A percentile compares a stretch with the other conserved stretches of the same genome.
These are phyloP conservation scores for Sorghum bicolor DNA, from an alignment of 176 grass and related monocot species.

Conservation along the genomic window Sorghum_bicolor_NCBIv3 NC_012870.2:74977001-74977500, in stretches of 20 bases:
- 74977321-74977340: slow-evolving; percentile 37
- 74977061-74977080: background rate
- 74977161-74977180: background rate
- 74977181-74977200: background rate
- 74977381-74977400: slow-evolving; percentile 89
- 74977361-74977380: slow-evolving; percentile 73
- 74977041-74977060: background rate
- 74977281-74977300: slow-evolving; percentile 29
- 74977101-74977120: background rate
- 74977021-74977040: background rate
- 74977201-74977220: background rate
- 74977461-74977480: slow-evolving; percentile 69
- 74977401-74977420: slow-evolving; percentile 98
- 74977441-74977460: slow-evolving; percentile 95
- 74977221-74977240: slow-evolving; percentile 3
- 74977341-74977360: slow-evolving; percentile 37
- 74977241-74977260: slow-evolving; percentile 15
- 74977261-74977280: background rate
- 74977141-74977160: background rate
- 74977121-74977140: background rate
- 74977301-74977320: slow-evolving; percentile 15
- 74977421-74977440: slow-evolving; percentile 94
- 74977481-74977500: slow-evolving; percentile 66
- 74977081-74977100: background rate
- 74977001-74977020: background rate